Evolutionary conservation across 441 rosid genomes (phyloP), one percentile per base, ranked within the genome.

Genomic region (Bocquillonia castaneifolia): DNA sequence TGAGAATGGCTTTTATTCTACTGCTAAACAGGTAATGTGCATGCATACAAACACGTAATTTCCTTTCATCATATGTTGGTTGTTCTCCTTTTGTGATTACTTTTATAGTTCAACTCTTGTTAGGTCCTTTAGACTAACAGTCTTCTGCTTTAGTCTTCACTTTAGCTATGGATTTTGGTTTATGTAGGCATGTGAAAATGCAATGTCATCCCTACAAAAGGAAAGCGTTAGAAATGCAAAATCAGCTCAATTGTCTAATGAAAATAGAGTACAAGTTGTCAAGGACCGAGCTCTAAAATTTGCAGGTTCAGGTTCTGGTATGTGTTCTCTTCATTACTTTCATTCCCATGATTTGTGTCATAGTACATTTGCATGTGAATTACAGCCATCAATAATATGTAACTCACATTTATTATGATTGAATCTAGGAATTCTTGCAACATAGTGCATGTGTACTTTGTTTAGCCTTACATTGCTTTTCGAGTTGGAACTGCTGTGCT

Each of bases 21-120:
- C 86, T 71, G 87, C 93, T 50, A 72, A 13, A 62, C 84, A 80
- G 90, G 98, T 89, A 40, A 36, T n/a, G n/a, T n/a, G n/a, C n/a
- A n/a, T n/a, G n/a, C n/a, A n/a, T n/a, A n/a, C n/a, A n/a, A n/a
- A n/a, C n/a, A n/a, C n/a, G n/a, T n/a, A 42, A 36, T 36, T 37
- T 39, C 31, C 12, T 59, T 22, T 13, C 28, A 22, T 20, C 2
- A 5, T 10, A n/a, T 40, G 5, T 3, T 61, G 8, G 0, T 22
- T 37, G 5, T 15, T 42, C 10, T 23, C 23, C 47, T 42, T n/a
- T n/a, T n/a, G n/a, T n/a, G n/a, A n/a, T n/a, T n/a, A n/a, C n/a
- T n/a, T n/a, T n/a, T n/a, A n/a, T n/a, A n/a, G n/a, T n/a, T n/a
- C n/a, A n/a, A n/a, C n/a, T n/a, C n/a, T n/a, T n/a, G n/a, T n/a